phyloP scores from a whole-genome alignment of 345 rosid genomes.

The Excoecaria cochinchinensis region DNA sequence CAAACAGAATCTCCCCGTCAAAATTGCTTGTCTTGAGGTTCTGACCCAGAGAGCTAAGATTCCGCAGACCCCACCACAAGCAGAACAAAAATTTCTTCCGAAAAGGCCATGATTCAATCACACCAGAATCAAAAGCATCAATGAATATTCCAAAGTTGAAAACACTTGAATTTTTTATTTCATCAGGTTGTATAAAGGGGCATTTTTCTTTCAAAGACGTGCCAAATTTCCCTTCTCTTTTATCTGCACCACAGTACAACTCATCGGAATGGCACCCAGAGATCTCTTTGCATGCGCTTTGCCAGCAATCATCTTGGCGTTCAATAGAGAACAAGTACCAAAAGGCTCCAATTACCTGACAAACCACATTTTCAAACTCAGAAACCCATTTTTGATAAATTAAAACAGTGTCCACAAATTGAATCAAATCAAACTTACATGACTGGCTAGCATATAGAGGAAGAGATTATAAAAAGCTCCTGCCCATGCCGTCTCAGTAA shows the following conservation, averaged over 20 bases:
- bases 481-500: conserved; percentile 76
- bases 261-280: rapidly evolving
- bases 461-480: conserved; percentile 82
- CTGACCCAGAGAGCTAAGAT: conserved; percentile 63
- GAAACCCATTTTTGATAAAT: neutral
- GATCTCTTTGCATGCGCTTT: conserved; percentile 7
- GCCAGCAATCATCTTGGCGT: conserved; percentile 62
- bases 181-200: conserved; percentile 38
- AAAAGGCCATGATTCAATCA: conserved; percentile 51
- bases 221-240: neutral
- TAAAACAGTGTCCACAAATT: neutral
- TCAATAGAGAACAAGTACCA: conserved; percentile 83
- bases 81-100: conserved; percentile 63
- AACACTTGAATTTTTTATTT: conserved; percentile 22
- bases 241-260: conserved; percentile 35
- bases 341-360: conserved; percentile 63
- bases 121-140: conserved; percentile 58
- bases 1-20: conserved; percentile 47
- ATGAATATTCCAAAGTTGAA: conserved; percentile 72
- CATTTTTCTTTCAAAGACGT: conserved; percentile 32
- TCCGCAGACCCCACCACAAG: conserved; percentile 97
- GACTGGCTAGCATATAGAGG: conserved; percentile 87
- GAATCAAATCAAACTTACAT: conserved; percentile 63
- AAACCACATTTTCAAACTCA: neutral
- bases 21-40: conserved; percentile 54